These are phyloP conservation scores for Ajuga chamaepitys DNA, from an alignment of 257 asterid genomes.

Conservation along the genomic window DNA sequence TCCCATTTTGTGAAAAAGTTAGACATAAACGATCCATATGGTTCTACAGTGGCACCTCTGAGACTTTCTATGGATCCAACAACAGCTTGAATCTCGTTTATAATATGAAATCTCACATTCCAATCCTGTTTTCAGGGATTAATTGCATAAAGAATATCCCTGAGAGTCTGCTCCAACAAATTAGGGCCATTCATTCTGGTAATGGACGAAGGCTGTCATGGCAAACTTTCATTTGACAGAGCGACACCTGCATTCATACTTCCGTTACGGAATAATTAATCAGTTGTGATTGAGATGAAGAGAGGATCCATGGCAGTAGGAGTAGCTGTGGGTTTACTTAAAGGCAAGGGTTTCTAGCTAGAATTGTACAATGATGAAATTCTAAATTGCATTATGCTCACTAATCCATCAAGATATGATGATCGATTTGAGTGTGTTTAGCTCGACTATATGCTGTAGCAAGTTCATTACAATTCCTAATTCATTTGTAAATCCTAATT, in stretches of 20 bases:
- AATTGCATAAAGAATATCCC: conserved; percentile 39
- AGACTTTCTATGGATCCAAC: conserved; percentile 58
- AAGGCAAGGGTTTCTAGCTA: conserved; percentile 11
- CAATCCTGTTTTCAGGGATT: conserved; percentile 67
- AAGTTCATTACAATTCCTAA: too few relatives aligned
- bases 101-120: conserved; percentile 42
- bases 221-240: background rate
- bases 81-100: conserved; percentile 49
- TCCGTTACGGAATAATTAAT: conserved; percentile 1
- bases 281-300: background rate
- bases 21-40: conserved; percentile 94
- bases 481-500: too few relatives aligned
- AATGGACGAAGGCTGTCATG: conserved; percentile 14
- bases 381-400: too few relatives aligned
- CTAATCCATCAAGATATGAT: too few relatives aligned
- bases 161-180: conserved; percentile 45
- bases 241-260: conserved; percentile 28
- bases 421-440: too few relatives aligned
- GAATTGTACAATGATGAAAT: too few relatives aligned
- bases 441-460: too few relatives aligned
- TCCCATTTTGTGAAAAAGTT: conserved; percentile 95
- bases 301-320: conserved; percentile 12
- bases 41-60: conserved; percentile 97
- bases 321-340: conserved; percentile 12
- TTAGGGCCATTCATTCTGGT: conserved; percentile 40